Evolutionary conservation across 768 basidiomycete genomes (phyloP).

Genomic region (Piloderma croceum): DNA sequence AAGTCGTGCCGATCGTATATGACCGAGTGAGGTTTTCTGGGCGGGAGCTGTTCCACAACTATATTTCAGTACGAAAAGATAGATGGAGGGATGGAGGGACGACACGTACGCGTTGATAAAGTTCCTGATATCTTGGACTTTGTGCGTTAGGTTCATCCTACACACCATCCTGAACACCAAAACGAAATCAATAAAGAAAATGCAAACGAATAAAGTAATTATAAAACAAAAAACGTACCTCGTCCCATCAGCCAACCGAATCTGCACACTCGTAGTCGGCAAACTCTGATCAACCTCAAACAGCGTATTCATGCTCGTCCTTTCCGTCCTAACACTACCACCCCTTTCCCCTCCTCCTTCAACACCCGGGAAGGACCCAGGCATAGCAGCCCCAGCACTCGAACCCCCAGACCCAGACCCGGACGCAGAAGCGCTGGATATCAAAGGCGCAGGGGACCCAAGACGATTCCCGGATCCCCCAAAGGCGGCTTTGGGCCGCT

Average conservation of each 20-base stretch:
- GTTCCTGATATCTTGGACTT: constrained; percentile 74
- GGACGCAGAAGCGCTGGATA: constrained; percentile 12
- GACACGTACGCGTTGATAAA: constrained; percentile 84
- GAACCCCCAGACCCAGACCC: no score
- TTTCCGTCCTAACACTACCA: constrained; percentile 18
- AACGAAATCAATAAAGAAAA: no score
- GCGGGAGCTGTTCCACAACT: constrained; percentile 45
- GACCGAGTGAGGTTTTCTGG: constrained; percentile 56
- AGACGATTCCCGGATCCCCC: constrained; percentile 74
- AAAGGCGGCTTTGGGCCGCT: constrained; percentile 46
- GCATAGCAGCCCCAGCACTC: constrained; percentile 35
- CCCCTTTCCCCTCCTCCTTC: constrained; percentile 2
- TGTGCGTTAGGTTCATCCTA: constrained; percentile 88
- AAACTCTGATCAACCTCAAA: constrained; percentile 80
- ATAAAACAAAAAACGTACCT: constrained; percentile 52
- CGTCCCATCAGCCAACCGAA: constrained; percentile 87
- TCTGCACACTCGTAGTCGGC: constrained; percentile 87
- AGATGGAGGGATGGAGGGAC: not conserved
- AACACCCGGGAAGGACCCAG: constrained; percentile 55
- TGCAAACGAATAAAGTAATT: no score
- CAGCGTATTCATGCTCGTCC: constrained; percentile 38
- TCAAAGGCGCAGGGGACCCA: constrained; percentile 64
- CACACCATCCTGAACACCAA: constrained; percentile 61
- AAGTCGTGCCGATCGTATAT: constrained; percentile 84
- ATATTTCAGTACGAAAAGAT: not conserved